Percentiles rank a stretch among this genome's conserved stretches.
Conservation (phyloP, 1,139 yeast species). For the Kazachstania sp. region DNA sequence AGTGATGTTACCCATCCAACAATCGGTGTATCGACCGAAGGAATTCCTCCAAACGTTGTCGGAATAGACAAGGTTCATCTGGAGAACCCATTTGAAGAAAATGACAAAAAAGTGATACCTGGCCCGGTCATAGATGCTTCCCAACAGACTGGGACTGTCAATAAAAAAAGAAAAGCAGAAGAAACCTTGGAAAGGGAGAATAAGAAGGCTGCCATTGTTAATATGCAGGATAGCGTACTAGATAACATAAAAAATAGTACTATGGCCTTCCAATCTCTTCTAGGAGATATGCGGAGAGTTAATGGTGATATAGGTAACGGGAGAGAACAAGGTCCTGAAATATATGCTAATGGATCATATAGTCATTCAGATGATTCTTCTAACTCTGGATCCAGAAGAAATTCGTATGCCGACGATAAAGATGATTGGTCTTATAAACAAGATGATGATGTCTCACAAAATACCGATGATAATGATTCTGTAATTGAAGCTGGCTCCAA, state of each 20-base stretch:
- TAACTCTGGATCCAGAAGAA: too few relatives aligned
- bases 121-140: not conserved
- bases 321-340: not conserved
- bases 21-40: too few relatives aligned
- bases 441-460: too few relatives aligned
- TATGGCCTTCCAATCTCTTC: conserved; percentile 3
- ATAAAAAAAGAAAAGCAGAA: not conserved
- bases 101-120: not conserved
- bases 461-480: not conserved
- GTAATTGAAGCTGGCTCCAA: not conserved
- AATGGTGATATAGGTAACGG: not conserved
- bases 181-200: not conserved
- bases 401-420: too few relatives aligned
- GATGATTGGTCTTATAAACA: too few relatives aligned
- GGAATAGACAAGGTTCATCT: too few relatives aligned
- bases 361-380: too few relatives aligned
- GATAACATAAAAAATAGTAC: conserved; percentile 5
- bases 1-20: too few relatives aligned
- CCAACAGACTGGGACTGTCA: too few relatives aligned
- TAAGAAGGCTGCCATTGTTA: not conserved
- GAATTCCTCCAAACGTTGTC: too few relatives aligned
- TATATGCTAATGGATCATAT: not conserved
- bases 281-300: conserved; percentile 2
- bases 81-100: not conserved
- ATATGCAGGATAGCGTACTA: not conserved